Evolutionary conservation across 306 rosid species (phyloP), one percentile per base, ranked within the genome.

Genomic region (Cucumis melo): DNA sequence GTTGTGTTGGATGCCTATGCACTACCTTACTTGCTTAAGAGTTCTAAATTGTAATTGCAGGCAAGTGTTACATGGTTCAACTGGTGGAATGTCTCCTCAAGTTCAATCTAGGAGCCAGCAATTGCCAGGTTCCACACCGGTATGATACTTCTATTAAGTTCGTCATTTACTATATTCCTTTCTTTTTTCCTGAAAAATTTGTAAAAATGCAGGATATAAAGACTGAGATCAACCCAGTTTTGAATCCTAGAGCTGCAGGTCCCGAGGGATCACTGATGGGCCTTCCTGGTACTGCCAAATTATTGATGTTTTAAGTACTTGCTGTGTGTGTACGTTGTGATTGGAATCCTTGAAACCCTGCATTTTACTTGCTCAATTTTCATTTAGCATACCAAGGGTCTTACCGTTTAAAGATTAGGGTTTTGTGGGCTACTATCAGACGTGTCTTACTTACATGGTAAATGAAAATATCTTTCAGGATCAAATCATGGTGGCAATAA

Each of bases 401-500:
- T 65, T 65, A 13, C n/a, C 6, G 72, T 38, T 38, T 65, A 19
- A 38, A 17, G 72, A 4, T 29, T 14, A 46, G 36, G 19, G 32
- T 71, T 10, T 23, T 48, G 59, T 46, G 12, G 57, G 23, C 59
- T 48, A 48, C 54, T 71, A 23, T 63, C 19, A 7, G 53, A 56
- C 13, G 53, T 56, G n/a, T 55, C 36, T 32, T 32, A 32, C 67
- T 56, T 21, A 41, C 67, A 39, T 56, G 23, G 38, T 63, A 13
- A 38, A 75, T 38, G 78, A 58, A 57, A n/a, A 20, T 70, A 62
- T 77, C 58, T 87, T 85, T 77, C 88, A 95, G 99, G 99, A 77
- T 89, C 97, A 34, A 95, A 95, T 85, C 99, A 95, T 88, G 97
- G 97, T 71, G 82, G 92, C 83, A 95, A 82, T 83, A 95, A 90